Conservation (phyloP, 2,329 filamentous ascomycete species). For the Leptographium wingfieldii region DNA sequence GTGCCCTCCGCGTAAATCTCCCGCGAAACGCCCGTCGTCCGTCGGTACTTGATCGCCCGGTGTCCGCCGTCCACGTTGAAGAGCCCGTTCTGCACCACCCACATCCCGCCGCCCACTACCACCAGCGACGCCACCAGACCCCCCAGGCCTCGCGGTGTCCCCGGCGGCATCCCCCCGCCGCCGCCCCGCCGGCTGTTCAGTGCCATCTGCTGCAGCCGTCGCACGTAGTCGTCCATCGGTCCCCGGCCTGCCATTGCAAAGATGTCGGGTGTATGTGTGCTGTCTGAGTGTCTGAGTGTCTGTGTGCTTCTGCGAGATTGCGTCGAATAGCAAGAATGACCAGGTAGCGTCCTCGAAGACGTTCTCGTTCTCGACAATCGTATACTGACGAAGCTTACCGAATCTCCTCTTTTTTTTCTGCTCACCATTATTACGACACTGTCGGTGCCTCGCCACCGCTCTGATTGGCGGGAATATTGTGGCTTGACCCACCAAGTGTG, state of each 20-base stretch:
- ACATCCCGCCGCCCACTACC: conserved; percentile 34
- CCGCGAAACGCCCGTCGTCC: conserved; percentile 82
- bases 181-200: conserved; percentile 25
- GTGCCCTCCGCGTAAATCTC: conserved; percentile 97
- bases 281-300: neutral
- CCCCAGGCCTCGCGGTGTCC: conserved; percentile 26
- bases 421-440: conserved; percentile 5
- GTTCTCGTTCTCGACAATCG: neutral
- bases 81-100: conserved; percentile 46
- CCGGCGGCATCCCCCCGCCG: conserved; percentile 29
- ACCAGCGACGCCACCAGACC: conserved; percentile 27
- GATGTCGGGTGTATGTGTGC: conserved; percentile 7
- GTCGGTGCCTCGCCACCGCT: neutral
- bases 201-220: conserved; percentile 36
- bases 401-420: conserved; percentile 4
- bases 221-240: conserved; percentile 37
- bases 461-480: neutral
- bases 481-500: neutral
- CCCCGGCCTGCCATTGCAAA: conserved; percentile 21
- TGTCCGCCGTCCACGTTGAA: conserved; percentile 95
- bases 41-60: conserved; percentile 95
- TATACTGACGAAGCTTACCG: neutral
- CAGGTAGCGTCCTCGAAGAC: no score
- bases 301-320: neutral
- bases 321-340: no score